Base-by-base conservation (phyloP, 768 basidiomycete species). In the Holtermanniella nyarrowii region DNA sequence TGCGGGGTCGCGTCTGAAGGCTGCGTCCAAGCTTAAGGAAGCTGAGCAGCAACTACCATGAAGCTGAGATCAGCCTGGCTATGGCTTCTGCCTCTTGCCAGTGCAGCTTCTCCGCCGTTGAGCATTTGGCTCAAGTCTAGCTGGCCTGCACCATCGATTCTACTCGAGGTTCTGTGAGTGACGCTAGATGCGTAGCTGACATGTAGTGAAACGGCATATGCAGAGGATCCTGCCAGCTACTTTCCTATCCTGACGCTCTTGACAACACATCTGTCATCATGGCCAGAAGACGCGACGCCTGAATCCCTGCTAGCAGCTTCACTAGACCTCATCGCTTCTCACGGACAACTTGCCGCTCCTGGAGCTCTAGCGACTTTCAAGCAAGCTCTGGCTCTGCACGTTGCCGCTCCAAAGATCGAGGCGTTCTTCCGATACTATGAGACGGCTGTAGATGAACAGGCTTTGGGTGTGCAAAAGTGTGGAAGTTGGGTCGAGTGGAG, bases 391-490 rank as follows among this genome's bases (percentile, higher is more conserved):
- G 84, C 81, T 0, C 75, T 91, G 48, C 87, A 91, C 58, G 79
- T 83, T 2, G 78, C 83, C 5, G 80, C 81, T 0, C 88, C 91
- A 0, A 83, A 81, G 61, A 78, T 96, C 23, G 82, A 88, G 53
- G 89, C 90, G 0, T 85, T 83, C 63, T 88, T 84, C 65, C 78
- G 83, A 47, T 81, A 82, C 65, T 91, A 88, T 61, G 67, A 72
- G 44, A 56, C 47, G 22, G 22, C 42, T 16, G 42, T 68, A 7
- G 56, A 62, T 24, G 60, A 57, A n/a, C 31, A 37, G 1, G 37
- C 48, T 16, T 16, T 56, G 2, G 64, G 63, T 0, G 61, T 64
- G 3, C 52, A 49, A 11, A 52, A 50, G 18, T 72, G 71, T 52
- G 56, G 58, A 25, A 60, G 59, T 20, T 70, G 69, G 65, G 69